Evolutionary conservation across 139 green algal genomes (phyloP).

Genomic region (Chlorokybus atmophyticus): DNA sequence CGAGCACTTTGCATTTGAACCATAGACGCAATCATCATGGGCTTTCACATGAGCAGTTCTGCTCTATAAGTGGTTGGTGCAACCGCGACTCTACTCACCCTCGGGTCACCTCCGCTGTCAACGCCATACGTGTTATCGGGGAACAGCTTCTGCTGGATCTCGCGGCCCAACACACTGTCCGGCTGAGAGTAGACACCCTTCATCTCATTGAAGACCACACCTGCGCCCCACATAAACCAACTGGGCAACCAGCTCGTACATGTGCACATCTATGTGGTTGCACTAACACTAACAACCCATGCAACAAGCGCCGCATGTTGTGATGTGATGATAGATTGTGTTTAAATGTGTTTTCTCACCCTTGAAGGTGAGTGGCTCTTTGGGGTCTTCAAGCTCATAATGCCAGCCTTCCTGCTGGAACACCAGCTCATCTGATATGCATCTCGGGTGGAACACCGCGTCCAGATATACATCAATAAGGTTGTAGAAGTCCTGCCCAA

Average conservation of each 20-base stretch:
- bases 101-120: constrained; percentile 84
- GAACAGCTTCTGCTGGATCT: constrained; percentile 52
- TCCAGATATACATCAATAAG: constrained; percentile 98
- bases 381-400: constrained; percentile 66
- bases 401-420: constrained; percentile 91
- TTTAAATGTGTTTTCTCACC: too few species aligned
- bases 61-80: too few species aligned
- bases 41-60: too few species aligned
- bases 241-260: too few species aligned
- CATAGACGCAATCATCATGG: too few species aligned
- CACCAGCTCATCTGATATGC: constrained; percentile 63
- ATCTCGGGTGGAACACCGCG: constrained; percentile 86
- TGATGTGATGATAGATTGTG: too few species aligned
- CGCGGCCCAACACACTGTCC: constrained; percentile 69
- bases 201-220: constrained; percentile 99
- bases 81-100: too few species aligned
- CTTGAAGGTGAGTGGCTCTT: constrained; percentile 70
- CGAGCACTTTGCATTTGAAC: too few species aligned
- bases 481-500: constrained; percentile 97
- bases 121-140: constrained; percentile 59
- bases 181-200: constrained; percentile 97
- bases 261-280: not conserved
- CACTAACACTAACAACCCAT: not conserved
- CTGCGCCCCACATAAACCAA: constrained; percentile 33
- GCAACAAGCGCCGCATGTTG: too few species aligned